Evolutionary conservation across 176 grass and related monocot species (phyloP).

Genomic region (Coix lacrymajobi): DNA sequence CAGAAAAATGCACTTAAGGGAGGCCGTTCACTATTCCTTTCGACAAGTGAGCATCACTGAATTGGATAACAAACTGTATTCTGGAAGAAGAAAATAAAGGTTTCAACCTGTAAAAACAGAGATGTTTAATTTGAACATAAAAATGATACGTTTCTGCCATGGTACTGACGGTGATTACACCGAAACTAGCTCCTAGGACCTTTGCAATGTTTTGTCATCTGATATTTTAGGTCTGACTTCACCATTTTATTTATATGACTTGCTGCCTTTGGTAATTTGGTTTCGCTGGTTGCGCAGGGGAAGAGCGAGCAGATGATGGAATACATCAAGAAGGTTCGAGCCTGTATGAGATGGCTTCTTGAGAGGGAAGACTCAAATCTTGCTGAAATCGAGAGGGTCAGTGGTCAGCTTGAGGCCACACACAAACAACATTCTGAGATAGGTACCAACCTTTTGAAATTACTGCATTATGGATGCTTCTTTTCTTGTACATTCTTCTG

Average conservation of each 20-base stretch:
- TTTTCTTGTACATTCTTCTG: not conserved
- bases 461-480: not conserved
- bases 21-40: not conserved
- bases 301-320: constrained; percentile 78
- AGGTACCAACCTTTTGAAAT: constrained; percentile 22
- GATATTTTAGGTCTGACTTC: not conserved
- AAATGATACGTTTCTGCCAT: not conserved
- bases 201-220: not conserved
- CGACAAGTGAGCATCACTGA: not conserved
- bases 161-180: not conserved
- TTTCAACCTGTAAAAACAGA: not conserved
- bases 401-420: constrained; percentile 25
- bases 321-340: constrained; percentile 73
- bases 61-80: not conserved
- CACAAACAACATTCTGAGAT: constrained; percentile 41
- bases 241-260: not conserved
- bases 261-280: not conserved
- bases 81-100: not conserved
- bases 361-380: constrained; percentile 52
- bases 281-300: constrained; percentile 21
- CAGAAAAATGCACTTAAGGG: not conserved
- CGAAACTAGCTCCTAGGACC: not conserved
- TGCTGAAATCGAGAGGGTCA: constrained; percentile 38
- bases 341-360: constrained; percentile 64
- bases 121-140: not conserved